Conservation (phyloP, 352 stramenopile species). For the Globisporangium recalcitrans region DNA sequence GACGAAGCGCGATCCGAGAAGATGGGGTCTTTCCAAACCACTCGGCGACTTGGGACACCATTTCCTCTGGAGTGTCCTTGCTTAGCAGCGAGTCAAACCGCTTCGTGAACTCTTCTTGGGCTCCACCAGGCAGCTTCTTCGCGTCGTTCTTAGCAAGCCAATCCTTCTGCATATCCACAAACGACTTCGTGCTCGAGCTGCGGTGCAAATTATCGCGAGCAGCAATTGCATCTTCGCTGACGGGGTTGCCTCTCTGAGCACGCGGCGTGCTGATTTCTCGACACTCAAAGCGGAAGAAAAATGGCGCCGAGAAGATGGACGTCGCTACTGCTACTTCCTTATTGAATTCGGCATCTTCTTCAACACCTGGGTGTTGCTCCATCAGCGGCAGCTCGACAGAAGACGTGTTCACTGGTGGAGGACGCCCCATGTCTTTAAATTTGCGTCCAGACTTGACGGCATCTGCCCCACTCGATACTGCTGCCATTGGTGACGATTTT, state of each 20-base stretch:
- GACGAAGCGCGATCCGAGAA: constrained; percentile 54
- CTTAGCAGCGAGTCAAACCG: constrained; percentile 38
- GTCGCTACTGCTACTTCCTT: constrained; percentile 79
- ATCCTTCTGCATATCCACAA: constrained; percentile 32
- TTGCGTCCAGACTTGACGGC: constrained; percentile 1
- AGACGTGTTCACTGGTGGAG: constrained; percentile 26
- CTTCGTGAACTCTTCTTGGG: constrained; percentile 28
- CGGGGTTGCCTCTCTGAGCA: background rate
- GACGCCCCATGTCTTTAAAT: constrained; percentile 14
- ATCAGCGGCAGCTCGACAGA: constrained; percentile 17
- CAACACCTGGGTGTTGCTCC: constrained; percentile 35
- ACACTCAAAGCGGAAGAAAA: constrained; percentile 85
- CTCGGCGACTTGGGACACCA: constrained; percentile 51
- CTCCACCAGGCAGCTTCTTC: constrained; percentile 20
- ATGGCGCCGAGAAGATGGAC: constrained; percentile 77
- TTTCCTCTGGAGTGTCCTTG: constrained; percentile 13
- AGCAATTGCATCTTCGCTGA: background rate
- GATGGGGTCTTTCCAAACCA: constrained; percentile 35
- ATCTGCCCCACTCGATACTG: background rate
- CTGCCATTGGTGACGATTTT: constrained; percentile 8
- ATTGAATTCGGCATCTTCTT: constrained; percentile 80
- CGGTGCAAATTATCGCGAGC: constrained; percentile 19
- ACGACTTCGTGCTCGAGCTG: constrained; percentile 50
- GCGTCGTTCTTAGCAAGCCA: constrained; percentile 6
- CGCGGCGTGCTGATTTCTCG: constrained; percentile 41